A percentile compares a stretch with the other conserved stretches of the same genome.
Evolutionary conservation across 805 yeast genomes (phyloP).

Genomic region (Wickerhamiella azymoides): DNA sequence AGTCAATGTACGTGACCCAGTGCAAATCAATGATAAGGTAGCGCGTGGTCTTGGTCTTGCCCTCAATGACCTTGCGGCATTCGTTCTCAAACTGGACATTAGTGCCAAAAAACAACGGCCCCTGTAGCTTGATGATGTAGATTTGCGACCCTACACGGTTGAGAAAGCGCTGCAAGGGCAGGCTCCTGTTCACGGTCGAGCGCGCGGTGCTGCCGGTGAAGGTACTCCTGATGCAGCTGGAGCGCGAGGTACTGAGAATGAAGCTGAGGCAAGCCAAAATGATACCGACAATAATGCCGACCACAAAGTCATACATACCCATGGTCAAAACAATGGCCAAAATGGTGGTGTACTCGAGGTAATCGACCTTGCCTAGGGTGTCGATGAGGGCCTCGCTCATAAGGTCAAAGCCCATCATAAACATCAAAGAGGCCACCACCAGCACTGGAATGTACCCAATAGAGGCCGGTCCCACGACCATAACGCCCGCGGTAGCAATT

Average conservation of each 20-base stretch:
- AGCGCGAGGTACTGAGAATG: constrained; percentile 79
- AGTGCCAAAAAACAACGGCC: constrained; percentile 87
- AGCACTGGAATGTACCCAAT: constrained; percentile 90
- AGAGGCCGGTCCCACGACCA: constrained; percentile 83
- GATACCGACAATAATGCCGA: constrained; percentile 83
- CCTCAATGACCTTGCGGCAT: constrained; percentile 33
- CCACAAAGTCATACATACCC: constrained; percentile 93
- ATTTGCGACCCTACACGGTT: constrained; percentile 82
- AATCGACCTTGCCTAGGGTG: constrained; percentile 60
- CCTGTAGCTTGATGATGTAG: constrained; percentile 72
- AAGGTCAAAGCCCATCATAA: constrained; percentile 79
- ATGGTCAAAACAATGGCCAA: constrained; percentile 76
- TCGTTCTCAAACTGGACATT: constrained; percentile 79
- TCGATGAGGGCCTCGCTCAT: constrained; percentile 76
- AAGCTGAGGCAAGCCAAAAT: constrained; percentile 87
- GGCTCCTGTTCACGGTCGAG: constrained; percentile 85
- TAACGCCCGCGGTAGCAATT: constrained; percentile 59
- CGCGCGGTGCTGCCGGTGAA: constrained; percentile 81
- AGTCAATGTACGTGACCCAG: constrained; percentile 67
- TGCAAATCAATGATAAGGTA: constrained; percentile 76
- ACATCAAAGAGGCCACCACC: constrained; percentile 89
- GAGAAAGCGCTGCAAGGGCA: constrained; percentile 73
- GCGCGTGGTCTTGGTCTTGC: constrained; percentile 55
- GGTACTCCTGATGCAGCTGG: constrained; percentile 66
- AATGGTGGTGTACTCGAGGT: constrained; percentile 74